These are phyloP conservation scores for Salinomyces thailandicus DNA, from an alignment of 2,329 filamentous ascomycete genomes.

Conservation along the genomic window DNA sequence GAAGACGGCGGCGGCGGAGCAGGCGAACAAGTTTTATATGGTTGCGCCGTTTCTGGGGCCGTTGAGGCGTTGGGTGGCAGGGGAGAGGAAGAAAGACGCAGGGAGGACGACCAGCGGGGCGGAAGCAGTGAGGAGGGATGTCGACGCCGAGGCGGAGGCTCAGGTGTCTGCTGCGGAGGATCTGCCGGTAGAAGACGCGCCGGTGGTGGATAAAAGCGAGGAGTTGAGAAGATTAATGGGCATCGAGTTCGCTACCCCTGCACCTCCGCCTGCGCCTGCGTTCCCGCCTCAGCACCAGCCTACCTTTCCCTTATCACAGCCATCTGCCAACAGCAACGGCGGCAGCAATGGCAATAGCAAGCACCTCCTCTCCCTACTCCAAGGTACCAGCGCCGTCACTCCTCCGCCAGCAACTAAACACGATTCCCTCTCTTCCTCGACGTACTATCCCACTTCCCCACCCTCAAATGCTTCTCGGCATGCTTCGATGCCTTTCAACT, in stretches of 20 bases:
- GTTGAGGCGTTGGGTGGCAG: conserved; percentile 22
- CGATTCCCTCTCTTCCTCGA: conserved; percentile 40
- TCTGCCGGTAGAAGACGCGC: background rate
- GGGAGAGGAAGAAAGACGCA: conserved; percentile 12
- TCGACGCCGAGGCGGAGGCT: conserved; percentile 4
- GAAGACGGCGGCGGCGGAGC: conserved; percentile 47
- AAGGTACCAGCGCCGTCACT: conserved; percentile 23
- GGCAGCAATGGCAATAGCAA: conserved; percentile 19
- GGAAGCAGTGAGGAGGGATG: conserved; percentile 6
- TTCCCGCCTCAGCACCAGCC: conserved; percentile 14
- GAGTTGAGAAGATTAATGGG: conserved; percentile 44
- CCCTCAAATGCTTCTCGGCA: too few relatives aligned
- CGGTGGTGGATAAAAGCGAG: conserved; percentile 13
- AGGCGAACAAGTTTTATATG: conserved; percentile 88
- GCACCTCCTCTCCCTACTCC: conserved; percentile 48
- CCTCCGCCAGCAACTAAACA: conserved; percentile 41
- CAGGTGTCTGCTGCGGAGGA: background rate
- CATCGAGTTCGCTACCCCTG: conserved; percentile 28
- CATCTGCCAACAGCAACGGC: background rate
- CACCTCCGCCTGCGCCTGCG: conserved; percentile 26
- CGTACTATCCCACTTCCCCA: too few relatives aligned
- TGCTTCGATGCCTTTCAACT: too few relatives aligned
- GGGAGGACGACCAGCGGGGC: background rate
- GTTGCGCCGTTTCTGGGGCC: conserved; percentile 65
- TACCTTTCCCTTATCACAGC: too few relatives aligned